Evolutionary conservation across 2,329 filamentous ascomycete species (phyloP), one percentile per base, ranked within the genome.

Genomic region (Mycocentrospora acerina): DNA sequence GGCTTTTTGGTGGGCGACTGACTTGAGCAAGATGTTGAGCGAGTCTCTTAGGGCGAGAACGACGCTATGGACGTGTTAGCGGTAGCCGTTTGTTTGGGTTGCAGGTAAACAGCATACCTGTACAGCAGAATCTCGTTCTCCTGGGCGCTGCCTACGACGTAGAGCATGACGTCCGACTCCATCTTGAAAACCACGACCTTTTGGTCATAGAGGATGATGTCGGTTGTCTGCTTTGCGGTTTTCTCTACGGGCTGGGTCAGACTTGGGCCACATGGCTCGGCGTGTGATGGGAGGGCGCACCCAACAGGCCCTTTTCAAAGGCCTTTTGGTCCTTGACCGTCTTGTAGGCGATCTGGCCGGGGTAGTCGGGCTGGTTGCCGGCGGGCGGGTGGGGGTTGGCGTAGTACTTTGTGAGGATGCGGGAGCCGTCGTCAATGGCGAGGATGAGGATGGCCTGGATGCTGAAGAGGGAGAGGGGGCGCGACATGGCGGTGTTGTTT

Each of bases 101-200:
- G 22, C 13, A 13, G 3, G 2, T 9, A 7, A 13, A 15, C 17
- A 4, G 28, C 42, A 2, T 57, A 65, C 63, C 70, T 95, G 75
- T 96, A 97, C 35, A 98, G 79, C 67, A 98, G 76, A 38, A 98
- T 87, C 74, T 98, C 93, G 70, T 97, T 98, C 79, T 98, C 93
- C 36, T 96, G 89, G 36, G 88, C 79, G 24, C 62, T 83, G 51
- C 91, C 91, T 9, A 98, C 88, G 17, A 97, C 86, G 67, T 97
- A 97, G 30, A 88, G 81, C 86, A 96, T 96, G 40, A 97, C 87
- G 69, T 98, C 93, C 57, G 88, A 90, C 76, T 98, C 93, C 74
- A 86, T 86, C 82, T 98, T 98, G 78, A 96, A 98, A 35, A 97
- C 85, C 38, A 97, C 89, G 46, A 98, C 86, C 60, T 89, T 83